These are phyloP conservation scores for Arthroderma sp. DNA, from an alignment of 2,329 filamentous ascomycete species.

Conservation along the genomic window DNA sequence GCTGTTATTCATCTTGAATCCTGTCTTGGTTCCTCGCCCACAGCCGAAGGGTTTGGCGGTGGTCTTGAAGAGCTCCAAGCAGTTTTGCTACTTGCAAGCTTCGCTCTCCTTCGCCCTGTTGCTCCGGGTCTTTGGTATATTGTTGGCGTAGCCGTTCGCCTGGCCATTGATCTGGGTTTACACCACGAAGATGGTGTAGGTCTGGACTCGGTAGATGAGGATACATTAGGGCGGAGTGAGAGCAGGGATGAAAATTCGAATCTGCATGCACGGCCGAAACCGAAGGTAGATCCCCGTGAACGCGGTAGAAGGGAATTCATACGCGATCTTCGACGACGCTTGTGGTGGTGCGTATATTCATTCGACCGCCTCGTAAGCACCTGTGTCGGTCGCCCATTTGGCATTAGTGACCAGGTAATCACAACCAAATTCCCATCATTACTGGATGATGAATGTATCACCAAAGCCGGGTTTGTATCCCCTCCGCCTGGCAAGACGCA, in stretches of 20 bases:
- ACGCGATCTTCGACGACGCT: slow-evolving; percentile 67
- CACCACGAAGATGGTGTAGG: slow-evolving; percentile 81
- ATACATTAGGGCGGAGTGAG: slow-evolving; percentile 13
- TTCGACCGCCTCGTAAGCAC: slow-evolving; percentile 90
- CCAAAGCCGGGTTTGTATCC: slow-evolving; percentile 57
- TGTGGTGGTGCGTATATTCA: slow-evolving; percentile 97
- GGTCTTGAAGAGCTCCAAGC: slow-evolving; percentile 85
- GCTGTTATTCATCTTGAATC: slow-evolving; percentile 84
- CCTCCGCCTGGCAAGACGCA: slow-evolving; percentile 48
- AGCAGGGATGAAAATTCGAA: slow-evolving; percentile 4
- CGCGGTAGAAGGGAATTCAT: slow-evolving; percentile 65
- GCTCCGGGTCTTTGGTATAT: slow-evolving; percentile 96
- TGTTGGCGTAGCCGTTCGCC: slow-evolving; percentile 76
- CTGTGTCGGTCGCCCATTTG: slow-evolving; percentile 84
- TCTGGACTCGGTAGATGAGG: slow-evolving; percentile 37
- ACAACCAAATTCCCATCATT: slow-evolving; percentile 89
- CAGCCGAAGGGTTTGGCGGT: slow-evolving; percentile 59
- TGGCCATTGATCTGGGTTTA: slow-evolving; percentile 81
- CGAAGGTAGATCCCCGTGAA: slow-evolving; percentile 40
- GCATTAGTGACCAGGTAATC: slow-evolving; percentile 90
- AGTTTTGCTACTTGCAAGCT: slow-evolving; percentile 79
- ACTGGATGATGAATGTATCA: slow-evolving; percentile 80
- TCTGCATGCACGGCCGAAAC: slow-evolving; percentile 10
- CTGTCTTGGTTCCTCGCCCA: slow-evolving; percentile 56
- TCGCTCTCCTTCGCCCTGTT: slow-evolving; percentile 80